Conservation (phyloP, 2,329 filamentous ascomycete genomes). For the Alternaria consortialis region DNA sequence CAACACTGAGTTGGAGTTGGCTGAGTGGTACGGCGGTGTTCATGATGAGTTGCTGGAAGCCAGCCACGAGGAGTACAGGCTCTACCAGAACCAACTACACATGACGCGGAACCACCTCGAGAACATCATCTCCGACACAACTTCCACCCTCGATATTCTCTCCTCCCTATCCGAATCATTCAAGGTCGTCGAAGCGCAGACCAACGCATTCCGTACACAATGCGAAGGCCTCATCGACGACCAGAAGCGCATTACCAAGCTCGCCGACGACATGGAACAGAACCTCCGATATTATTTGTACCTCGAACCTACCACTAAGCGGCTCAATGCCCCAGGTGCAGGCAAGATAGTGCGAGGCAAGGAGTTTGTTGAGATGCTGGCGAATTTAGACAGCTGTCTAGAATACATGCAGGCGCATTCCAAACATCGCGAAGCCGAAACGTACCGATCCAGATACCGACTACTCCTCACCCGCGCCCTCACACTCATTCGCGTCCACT, state of each 20-base stretch:
- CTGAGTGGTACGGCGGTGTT: slow-evolving; percentile 65
- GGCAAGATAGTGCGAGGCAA: slow-evolving; percentile 83
- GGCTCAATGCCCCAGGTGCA: slow-evolving; percentile 91
- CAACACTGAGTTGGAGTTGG: slow-evolving; percentile 68
- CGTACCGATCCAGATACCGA: slow-evolving; percentile 87
- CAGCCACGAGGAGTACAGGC: slow-evolving; percentile 84
- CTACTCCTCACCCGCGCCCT: slow-evolving; percentile 76
- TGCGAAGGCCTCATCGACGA: slow-evolving; percentile 88
- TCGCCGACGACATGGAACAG: slow-evolving; percentile 85
- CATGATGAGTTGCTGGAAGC: slow-evolving; percentile 77
- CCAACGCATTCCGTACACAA: slow-evolving; percentile 89
- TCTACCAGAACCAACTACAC: slow-evolving; percentile 82
- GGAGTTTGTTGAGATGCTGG: slow-evolving; percentile 87
- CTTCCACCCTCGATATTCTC: slow-evolving; percentile 77
- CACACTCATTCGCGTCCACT: slow-evolving; percentile 72
- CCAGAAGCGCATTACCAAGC: slow-evolving; percentile 77
- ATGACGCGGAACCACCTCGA: slow-evolving; percentile 85
- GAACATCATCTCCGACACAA: slow-evolving; percentile 78
- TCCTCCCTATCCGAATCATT: slow-evolving; percentile 86
- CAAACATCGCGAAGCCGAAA: slow-evolving; percentile 84
- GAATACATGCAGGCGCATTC: slow-evolving; percentile 90
- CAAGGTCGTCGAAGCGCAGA: slow-evolving; percentile 85
- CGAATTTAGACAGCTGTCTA: slow-evolving; percentile 87
- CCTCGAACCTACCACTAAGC: slow-evolving; percentile 86
- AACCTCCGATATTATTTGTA: slow-evolving; percentile 96